Evolutionary conservation across 768 basidiomycete species (phyloP), one percentile per base, ranked within the genome.

Genomic region (Tylopilus subfusipes): DNA sequence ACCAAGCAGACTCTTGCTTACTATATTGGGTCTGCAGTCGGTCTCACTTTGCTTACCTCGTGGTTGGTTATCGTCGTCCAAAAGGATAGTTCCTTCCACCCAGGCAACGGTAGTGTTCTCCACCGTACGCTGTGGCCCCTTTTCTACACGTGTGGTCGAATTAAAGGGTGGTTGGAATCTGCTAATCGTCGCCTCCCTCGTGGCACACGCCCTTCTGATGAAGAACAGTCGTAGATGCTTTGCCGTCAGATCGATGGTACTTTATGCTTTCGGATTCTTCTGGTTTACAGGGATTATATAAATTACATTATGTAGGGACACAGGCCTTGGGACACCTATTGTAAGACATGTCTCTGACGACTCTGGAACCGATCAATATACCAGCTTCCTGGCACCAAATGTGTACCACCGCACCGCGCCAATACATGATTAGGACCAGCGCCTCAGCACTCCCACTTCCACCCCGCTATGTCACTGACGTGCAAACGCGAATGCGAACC

Each of bases 51-150:
- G n/a, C 39, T 74, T 3, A 83, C 84, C 7, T 66, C 80, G 22
- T 86, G 83, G 83, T 54, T 82, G 22, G 77, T 81, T 19, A 72
- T 84, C 31, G 75, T 81, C 4, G 76, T 82, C 59, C 82, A 83
- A 42, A 42, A 21, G 29, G 53, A 65, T 2, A 70, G 64, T 3
- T 0, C 14, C 16, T 63, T 72, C 48, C 58, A 56, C 29, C 36
- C 24, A 10, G 1, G 11, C 6, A n/a, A 51, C 1, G 3, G 24
- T 45, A 22, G 18, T 7, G 16, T 55, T 9, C 38, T 45, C 36
- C 5, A 11, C 13, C 66, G 66, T 25, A 21, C 44, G 8, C 34
- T 54, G 0, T 72, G 68, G 68, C 68, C 68, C 9, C 1, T 60
- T 4, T 42, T 57, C 22, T 70, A 47, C 25, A 12, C n/a, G 33